Percentiles rank a stretch among this genome's conserved stretches.
phyloP scores from a whole-genome alignment of 352 stramenopile genomes.

The Phytophthora pluvialis region DNA sequence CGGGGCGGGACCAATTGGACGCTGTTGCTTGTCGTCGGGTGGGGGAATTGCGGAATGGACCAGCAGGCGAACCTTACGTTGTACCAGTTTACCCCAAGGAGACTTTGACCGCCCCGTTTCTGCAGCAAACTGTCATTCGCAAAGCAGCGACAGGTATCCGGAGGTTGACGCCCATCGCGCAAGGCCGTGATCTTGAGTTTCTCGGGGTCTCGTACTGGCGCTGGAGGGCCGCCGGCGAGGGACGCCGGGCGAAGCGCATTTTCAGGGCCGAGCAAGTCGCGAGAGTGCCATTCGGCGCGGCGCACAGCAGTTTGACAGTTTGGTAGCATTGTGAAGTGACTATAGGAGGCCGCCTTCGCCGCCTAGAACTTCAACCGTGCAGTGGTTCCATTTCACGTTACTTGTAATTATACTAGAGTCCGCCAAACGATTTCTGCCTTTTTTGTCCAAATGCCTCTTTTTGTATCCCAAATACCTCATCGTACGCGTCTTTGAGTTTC shows the following conservation, averaged over 20 bases:
- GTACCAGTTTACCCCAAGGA: background rate
- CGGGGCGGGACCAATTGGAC: background rate
- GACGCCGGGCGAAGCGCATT: too few relatives aligned
- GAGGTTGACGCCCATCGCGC: constrained; percentile 20
- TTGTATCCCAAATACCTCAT: background rate
- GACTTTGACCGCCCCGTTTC: background rate
- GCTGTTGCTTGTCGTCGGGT: constrained; percentile 5
- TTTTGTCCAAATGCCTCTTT: too few relatives aligned
- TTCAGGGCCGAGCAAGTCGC: too few relatives aligned
- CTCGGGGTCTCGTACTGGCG: background rate
- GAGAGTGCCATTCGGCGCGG: too few relatives aligned
- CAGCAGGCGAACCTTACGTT: background rate
- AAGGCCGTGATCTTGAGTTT: constrained; percentile 17
- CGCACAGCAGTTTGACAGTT: too few relatives aligned
- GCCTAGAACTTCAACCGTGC: too few relatives aligned
- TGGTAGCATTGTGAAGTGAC: too few relatives aligned
- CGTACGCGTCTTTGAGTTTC: constrained; percentile 1
- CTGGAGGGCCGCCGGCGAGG: too few relatives aligned
- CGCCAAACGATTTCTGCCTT: too few relatives aligned
- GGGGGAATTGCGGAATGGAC: constrained; percentile 28
- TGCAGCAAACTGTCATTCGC: constrained; percentile 10
- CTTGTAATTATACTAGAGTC: too few relatives aligned
- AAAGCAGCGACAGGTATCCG: constrained; percentile 16
- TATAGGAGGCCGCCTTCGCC: too few relatives aligned
- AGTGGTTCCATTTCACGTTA: too few relatives aligned